phyloP scores from a whole-genome alignment of 2,329 filamentous ascomycete species.

The Ophiosphaerella korrae region DNA sequence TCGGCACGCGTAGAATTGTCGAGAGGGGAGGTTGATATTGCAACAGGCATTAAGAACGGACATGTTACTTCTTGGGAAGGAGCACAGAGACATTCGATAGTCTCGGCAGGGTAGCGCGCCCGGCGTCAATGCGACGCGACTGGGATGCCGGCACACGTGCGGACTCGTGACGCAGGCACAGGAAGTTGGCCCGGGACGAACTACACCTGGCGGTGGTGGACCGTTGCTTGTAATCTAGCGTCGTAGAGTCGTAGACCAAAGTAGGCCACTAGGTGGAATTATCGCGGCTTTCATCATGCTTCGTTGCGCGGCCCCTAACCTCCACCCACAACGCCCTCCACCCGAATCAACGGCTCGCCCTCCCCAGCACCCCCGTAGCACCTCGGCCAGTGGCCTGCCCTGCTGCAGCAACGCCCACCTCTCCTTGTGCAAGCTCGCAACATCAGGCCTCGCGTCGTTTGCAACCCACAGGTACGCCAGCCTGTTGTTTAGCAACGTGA shows the following conservation, averaged over 20 bases:
- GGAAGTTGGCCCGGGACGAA: background rate
- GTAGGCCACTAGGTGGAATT: no score
- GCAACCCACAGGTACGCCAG: constrained; percentile 25
- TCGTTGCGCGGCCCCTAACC: constrained; percentile 18
- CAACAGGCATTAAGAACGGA: constrained; percentile 16
- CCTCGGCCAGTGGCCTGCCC: constrained; percentile 13
- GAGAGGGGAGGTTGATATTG: constrained; percentile 9
- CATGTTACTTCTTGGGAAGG: constrained; percentile 14
- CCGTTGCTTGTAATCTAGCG: no score
- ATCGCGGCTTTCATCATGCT: constrained; percentile 3
- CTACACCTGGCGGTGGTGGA: no score
- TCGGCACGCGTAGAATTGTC: constrained; percentile 15
- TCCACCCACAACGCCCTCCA: constrained; percentile 28
- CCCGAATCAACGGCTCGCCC: constrained; percentile 25
- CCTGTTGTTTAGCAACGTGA: constrained; percentile 70
- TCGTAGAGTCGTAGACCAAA: no score
- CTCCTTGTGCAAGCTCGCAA: constrained; percentile 2
- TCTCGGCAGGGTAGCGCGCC: constrained; percentile 13
- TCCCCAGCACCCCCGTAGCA: constrained; percentile 25
- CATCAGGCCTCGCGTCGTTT: constrained; percentile 11
- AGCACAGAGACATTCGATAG: constrained; percentile 3
- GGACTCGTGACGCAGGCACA: background rate
- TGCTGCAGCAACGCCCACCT: constrained; percentile 4
- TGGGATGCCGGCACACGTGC: constrained; percentile 19
- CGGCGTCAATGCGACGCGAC: constrained; percentile 10